phyloP scores from a whole-genome alignment of 148 eudicot genomes.

The Chenopodium album region DNA sequence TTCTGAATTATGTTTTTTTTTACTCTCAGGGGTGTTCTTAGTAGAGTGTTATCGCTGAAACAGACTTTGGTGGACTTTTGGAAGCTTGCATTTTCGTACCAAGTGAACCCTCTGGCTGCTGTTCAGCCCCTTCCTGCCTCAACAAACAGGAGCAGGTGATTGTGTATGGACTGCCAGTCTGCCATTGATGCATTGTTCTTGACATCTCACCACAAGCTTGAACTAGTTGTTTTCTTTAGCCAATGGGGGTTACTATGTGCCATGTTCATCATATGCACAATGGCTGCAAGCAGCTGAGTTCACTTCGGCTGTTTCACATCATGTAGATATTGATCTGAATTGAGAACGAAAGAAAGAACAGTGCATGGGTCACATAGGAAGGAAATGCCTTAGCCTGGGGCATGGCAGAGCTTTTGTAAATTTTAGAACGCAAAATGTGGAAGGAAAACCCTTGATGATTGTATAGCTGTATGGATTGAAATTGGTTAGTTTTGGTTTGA shows the following conservation, averaged over 20 bases:
- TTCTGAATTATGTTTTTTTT: slow-evolving; percentile 15
- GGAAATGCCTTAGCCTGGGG: too few relatives aligned
- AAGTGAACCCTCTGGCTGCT: slow-evolving; percentile 97
- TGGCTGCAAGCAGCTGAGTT: not conserved
- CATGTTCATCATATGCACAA: not conserved
- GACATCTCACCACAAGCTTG: not conserved
- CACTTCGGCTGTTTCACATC: not conserved
- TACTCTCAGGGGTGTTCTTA: slow-evolving; percentile 43
- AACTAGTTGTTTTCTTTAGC: not conserved
- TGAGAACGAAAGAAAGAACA: not conserved
- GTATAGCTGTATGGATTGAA: not conserved
- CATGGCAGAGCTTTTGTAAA: not conserved
- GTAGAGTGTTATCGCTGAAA: slow-evolving; percentile 47
- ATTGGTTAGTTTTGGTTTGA: not conserved
- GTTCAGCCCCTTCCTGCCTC: slow-evolving; percentile 64
- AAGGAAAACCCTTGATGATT: not conserved
- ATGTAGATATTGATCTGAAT: not conserved
- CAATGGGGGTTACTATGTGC: not conserved
- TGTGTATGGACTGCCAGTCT: not conserved
- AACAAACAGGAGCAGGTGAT: slow-evolving; percentile 27
- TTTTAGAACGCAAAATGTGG: not conserved
- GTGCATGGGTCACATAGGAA: not conserved
- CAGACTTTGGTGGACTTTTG: slow-evolving; percentile 71
- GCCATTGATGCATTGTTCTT: not conserved
- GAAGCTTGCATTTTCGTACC: slow-evolving; percentile 96